Percentiles rank a stretch among this genome's conserved stretches.
phyloP scores from a whole-genome alignment of 192 early-diverging fungal species.

The Linnemannia zychae region DNA sequence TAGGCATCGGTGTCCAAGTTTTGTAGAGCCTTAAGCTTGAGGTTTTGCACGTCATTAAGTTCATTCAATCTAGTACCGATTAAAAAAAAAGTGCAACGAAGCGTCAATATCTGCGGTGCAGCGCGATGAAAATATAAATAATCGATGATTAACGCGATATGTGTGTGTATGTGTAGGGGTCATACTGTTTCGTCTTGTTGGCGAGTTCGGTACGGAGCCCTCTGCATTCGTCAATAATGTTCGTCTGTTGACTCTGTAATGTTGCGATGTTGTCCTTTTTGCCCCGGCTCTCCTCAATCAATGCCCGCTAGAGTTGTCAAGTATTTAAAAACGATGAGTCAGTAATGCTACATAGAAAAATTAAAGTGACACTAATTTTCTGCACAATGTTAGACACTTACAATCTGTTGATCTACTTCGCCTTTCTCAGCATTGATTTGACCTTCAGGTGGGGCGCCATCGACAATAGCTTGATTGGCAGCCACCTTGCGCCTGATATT shows the following conservation, averaged over 20 bases:
- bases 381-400: not conserved
- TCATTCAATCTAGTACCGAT: conserved; percentile 60
- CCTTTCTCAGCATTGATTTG: conserved; percentile 33
- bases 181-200: conserved; percentile 45
- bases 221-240: conserved; percentile 40
- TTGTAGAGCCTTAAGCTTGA: conserved; percentile 68
- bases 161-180: not conserved
- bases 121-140: not conserved
- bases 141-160: no score
- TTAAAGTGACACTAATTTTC: no score
- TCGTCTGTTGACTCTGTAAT: conserved; percentile 47
- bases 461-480: conserved; percentile 32
- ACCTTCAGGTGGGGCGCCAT: conserved; percentile 25
- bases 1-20: conserved; percentile 65
- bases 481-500: conserved; percentile 51
- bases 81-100: not conserved
- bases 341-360: no score
- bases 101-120: not conserved
- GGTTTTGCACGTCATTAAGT: conserved; percentile 70
- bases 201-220: conserved; percentile 17
- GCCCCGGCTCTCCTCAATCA: conserved; percentile 63
- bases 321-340: no score
- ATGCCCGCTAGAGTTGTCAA: conserved; percentile 43
- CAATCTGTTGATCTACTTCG: conserved; percentile 46
- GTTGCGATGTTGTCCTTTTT: conserved; percentile 45